Base-by-base conservation (phyloP, 2,329 filamentous ascomycete genomes). In the Piedraia hortae region DNA sequence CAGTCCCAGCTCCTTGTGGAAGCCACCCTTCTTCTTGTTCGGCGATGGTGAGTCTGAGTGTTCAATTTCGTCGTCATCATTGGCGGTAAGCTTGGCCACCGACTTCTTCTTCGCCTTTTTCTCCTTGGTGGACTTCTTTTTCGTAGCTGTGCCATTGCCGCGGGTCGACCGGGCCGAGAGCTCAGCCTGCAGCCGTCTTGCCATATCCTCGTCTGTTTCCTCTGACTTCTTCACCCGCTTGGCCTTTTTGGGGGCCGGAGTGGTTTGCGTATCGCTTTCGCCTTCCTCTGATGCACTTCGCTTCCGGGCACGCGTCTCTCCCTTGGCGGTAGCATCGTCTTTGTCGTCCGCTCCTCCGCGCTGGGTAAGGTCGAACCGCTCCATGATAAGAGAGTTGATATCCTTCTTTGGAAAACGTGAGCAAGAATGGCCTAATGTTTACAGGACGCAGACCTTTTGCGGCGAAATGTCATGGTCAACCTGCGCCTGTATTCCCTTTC, bases 161-260 rank as follows among this genome's bases (percentile, higher is more conserved):
- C 82, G 61, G 3, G 80, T 91, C 10, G 73, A 60, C 19, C 63
- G 54, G 45, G 93, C 89, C 5, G 12, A 12, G 49, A 91, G 77
- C 44, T 93, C 74, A 0, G 78, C 82, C 46, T 97, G 85, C 16
- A 97, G 55, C 43, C 71, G 64, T 9, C 78, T 78, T 1, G 85
- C 85, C 29, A 82, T 62, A 19, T 71, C 65, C 15, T 82, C 85
- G 45, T 97, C 85, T 31, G 89, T 75, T 33, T 61, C 50, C 14
- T 97, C 85, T 31, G 89, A 75, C 32, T 61, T 50, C 13, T 62
- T 57, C 33, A 49, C 51, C 37, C 51, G 53, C 27, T 35, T 37
- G 8, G 22, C 28, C 20, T 37, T 37, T 28, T 37, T 37, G 8
- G 32, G 29, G 2, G 50, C 47, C 12, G 51, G 51, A 3, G 47